Evolutionary conservation across 1,139 yeast genomes (phyloP), one percentile per base, ranked within the genome.

Genomic region (Kodamaea sp.): DNA sequence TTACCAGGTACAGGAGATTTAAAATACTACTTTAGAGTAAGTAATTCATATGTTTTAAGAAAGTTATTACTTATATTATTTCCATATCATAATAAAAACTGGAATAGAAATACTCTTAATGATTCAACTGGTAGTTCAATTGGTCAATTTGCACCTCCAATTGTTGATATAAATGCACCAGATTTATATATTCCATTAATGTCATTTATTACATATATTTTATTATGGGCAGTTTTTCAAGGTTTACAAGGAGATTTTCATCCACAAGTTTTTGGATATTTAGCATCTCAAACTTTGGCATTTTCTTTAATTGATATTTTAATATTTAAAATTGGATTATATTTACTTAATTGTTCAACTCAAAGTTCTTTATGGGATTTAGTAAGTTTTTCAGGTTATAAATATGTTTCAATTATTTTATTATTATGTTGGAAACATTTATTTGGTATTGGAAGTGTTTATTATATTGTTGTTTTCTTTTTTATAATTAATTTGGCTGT

Each of bases 141-240:
- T 9, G 35, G 34, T 4, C 58, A 56, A 10, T 87, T 73, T 57
- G 84, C 86, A 1, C 80, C 85, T 5, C 95, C 96, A 8, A 61
- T 75, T 28, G 84, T 80, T 46, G 98, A 94, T 58, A 73, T 85
- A 45, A 94, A 94, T 58, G 95, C 97, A 0, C 98, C 98, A 2
- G 99, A 94, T 61, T 77, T 92, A 70, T 94, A 94, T 61, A 87
- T 94, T 41, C 99, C 99, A 5, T 65, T 86, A 47, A 89, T 90
- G 96, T 87, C 97, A 2, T 79, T 85, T 53, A 81, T 89, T 38
- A 89, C 98, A 1, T 92, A 90, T 57, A 83, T 92, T 40, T 66
- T 94, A 45, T 72, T 88, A 34, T 82, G 94, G 78, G 92, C 96
- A 4, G 75, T 86, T 24, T 74, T 86, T 52, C 88, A 88, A 44